Percentiles rank a stretch among this genome's conserved stretches.
These are phyloP conservation scores for Rosa chinensis DNA, from an alignment of 306 rosid species.

Conservation along the genomic window DNA sequence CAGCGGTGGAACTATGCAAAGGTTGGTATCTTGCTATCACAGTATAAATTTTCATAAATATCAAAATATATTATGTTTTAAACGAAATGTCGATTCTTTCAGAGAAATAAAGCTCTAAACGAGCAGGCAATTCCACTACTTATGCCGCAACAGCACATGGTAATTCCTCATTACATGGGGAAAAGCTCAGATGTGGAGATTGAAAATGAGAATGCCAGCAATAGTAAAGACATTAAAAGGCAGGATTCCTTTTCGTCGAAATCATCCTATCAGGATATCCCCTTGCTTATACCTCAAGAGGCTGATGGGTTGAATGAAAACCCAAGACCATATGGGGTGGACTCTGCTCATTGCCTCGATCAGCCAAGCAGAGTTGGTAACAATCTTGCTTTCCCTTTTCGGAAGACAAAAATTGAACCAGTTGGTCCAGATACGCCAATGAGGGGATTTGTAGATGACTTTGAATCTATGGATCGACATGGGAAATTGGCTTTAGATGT, in stretches of 20 bases:
- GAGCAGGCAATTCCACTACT: constrained; percentile 95
- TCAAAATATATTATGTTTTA: constrained; percentile 21
- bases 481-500: constrained; percentile 46
- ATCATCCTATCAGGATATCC: constrained; percentile 75
- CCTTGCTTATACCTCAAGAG: constrained; percentile 79
- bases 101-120: constrained; percentile 97
- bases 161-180: constrained; percentile 97
- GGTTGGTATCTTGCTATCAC: constrained; percentile 42
- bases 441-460: constrained; percentile 89
- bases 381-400: constrained; percentile 43
- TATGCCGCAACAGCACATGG: constrained; percentile 99
- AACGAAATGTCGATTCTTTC: constrained; percentile 26
- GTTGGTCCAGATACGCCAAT: constrained; percentile 67
- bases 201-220: constrained; percentile 37
- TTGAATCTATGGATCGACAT: constrained; percentile 42
- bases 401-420: constrained; percentile 55
- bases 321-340: constrained; percentile 23
- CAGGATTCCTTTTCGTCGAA: constrained; percentile 68
- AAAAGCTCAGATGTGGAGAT: constrained; percentile 48
- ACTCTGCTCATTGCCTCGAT: constrained; percentile 21
- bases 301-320: constrained; percentile 54
- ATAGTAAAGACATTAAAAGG: constrained; percentile 37
- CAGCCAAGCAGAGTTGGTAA: constrained; percentile 31
- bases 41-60: constrained; percentile 13
- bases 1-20: constrained; percentile 99